Evolutionary conservation across 2,329 filamentous ascomycete genomes (phyloP).

Genomic region (Beauveria sp.): DNA sequence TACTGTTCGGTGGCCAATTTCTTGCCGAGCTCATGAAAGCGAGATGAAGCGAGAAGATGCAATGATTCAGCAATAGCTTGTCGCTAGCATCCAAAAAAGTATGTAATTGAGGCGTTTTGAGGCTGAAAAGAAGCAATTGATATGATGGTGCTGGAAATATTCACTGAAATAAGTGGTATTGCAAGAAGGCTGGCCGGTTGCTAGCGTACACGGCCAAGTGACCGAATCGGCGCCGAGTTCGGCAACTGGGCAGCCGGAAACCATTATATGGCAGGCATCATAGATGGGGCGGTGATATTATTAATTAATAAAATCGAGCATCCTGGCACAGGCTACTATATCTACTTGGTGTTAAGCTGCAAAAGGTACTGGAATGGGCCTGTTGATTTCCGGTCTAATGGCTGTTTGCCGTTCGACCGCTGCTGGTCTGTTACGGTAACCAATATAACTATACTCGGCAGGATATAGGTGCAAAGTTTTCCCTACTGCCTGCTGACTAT

Average conservation of each 20-base stretch:
- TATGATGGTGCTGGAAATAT: neutral
- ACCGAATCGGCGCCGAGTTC: constrained; percentile 19
- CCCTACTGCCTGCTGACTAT: too few species aligned
- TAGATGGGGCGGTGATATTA: neutral
- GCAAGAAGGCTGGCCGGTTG: constrained; percentile 9
- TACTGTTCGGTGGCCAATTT: neutral
- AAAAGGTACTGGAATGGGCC: too few species aligned
- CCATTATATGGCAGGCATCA: too few species aligned
- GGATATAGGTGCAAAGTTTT: too few species aligned
- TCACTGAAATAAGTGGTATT: constrained; percentile 4
- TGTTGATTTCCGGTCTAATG: too few species aligned
- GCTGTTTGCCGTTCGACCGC: too few species aligned
- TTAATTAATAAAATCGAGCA: neutral
- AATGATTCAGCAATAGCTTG: neutral
- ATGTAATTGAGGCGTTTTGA: neutral
- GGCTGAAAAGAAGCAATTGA: neutral
- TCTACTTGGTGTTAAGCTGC: too few species aligned
- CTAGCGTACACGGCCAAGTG: neutral
- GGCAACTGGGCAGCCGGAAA: constrained; percentile 11
- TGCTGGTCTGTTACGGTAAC: too few species aligned
- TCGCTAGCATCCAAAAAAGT: neutral
- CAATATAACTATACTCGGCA: too few species aligned
- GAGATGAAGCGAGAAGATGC: too few species aligned
- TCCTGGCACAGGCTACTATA: too few species aligned
- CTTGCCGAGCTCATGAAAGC: neutral